phyloP scores from a whole-genome alignment of 257 asterid species.

The Capsicum pubescens region DNA sequence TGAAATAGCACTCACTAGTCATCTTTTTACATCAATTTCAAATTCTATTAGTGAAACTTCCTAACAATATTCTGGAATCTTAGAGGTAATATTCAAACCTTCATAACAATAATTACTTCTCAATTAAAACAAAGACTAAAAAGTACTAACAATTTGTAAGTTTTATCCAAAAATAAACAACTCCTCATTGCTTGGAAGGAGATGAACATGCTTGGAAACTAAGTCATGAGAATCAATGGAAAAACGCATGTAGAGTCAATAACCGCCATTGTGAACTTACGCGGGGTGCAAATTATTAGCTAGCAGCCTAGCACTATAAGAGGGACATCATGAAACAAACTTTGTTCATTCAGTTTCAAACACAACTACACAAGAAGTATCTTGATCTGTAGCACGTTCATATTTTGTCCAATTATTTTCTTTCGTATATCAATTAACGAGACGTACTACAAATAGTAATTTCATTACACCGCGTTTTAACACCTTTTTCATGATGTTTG shows the following conservation, averaged over 20 bases:
- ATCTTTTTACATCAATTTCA: too few relatives aligned
- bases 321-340: not conserved
- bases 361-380: not conserved
- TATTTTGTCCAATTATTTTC: too few relatives aligned
- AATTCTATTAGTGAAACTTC: not conserved
- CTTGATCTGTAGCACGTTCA: not conserved
- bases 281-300: not conserved
- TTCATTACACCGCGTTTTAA: too few relatives aligned
- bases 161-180: too few relatives aligned
- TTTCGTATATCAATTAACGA: not conserved
- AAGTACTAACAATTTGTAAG: not conserved
- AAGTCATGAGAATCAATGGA: too few relatives aligned
- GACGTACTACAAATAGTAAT: not conserved
- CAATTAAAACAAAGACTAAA: too few relatives aligned
- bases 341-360: not conserved
- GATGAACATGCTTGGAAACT: too few relatives aligned
- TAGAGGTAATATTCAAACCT: not conserved
- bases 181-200: too few relatives aligned
- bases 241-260: not conserved
- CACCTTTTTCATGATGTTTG: not conserved
- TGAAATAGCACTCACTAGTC: too few relatives aligned
- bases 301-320: not conserved
- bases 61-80: not conserved
- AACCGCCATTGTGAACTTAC: not conserved
- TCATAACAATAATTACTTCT: not conserved